Base-by-base conservation (phyloP, 768 basidiomycete genomes). In the Coprinopsis sp. region DNA sequence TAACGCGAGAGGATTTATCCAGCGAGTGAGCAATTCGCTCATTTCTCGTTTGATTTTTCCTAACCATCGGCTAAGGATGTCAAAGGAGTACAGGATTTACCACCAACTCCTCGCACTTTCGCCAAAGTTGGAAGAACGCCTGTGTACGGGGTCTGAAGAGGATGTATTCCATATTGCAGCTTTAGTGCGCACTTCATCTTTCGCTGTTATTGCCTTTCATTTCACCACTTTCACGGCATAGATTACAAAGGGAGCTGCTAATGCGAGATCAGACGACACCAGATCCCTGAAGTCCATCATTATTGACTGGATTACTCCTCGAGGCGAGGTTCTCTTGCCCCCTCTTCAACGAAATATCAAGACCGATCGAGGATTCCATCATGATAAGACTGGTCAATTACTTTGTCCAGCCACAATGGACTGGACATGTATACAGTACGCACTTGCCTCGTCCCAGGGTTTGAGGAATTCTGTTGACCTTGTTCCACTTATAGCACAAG, bases 271-370 rank as follows among this genome's bases (percentile, higher is more conserved):
- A 12, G 50, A 48, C 27, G 39, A 51, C 39, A 51, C 46, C 11
- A 44, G 21, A 21, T 29, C 27, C 8, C 30, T 43, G 41, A 43
- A 43, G 27, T 28, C 41, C 6, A 29, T 21, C 16, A 41, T 50
- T 25, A 18, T 56, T 19, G 46, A 53, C 36, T 56, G 54, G 54
- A 53, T 56, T 27, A 53, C 52, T 14, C 54, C 54, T 6, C 34
- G 29, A 3, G 45, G 37, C 11, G 37, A 50, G 27, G 4, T 29
- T n/a, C 34, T 56, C 25, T 41, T 21, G 28, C 52, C 54, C 14
- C 42, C 49, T 40, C 21, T 52, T 28, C 25, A 30, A 13, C 34
- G 42, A 13, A 52, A 49, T 19, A 23, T 40, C 22, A 57, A 54
- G 38, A 4, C 16, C 4, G 46, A 53, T 19, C 29, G 45, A 2